A percentile compares a stretch with the other conserved stretches of the same genome.
Evolutionary conservation across 495 filamentous ascomycete species (phyloP).

Genomic region (Xanthoparmelia taractica): DNA sequence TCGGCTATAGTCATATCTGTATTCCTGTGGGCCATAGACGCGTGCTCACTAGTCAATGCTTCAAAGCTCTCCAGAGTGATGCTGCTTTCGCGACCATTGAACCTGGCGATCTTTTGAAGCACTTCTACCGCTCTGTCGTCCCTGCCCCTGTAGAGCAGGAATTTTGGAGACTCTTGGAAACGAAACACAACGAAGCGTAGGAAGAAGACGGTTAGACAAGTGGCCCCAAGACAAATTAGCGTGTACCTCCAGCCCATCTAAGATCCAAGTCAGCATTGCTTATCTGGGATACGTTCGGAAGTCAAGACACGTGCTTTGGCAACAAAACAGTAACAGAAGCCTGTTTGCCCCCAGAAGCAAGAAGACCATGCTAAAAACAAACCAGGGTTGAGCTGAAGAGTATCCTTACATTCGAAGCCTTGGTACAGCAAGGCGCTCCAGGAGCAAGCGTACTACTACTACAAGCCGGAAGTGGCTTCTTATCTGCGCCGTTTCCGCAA

Average conservation of each 20-base stretch:
- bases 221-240: slow-evolving; percentile 35
- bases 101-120: slow-evolving; percentile 35
- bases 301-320: neutral
- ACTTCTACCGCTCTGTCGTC: slow-evolving; percentile 38
- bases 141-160: slow-evolving; percentile 36
- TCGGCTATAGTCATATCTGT: slow-evolving; percentile 26
- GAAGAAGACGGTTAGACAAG: slow-evolving; percentile 39
- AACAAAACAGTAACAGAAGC: neutral
- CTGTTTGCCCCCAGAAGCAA: neutral
- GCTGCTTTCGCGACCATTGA: slow-evolving; percentile 32
- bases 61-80: slow-evolving; percentile 32
- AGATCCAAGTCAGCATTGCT: neutral
- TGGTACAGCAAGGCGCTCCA: slow-evolving; percentile 39
- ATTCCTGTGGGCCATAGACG: slow-evolving; percentile 11
- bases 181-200: slow-evolving; percentile 39
- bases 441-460: slow-evolving; percentile 21
- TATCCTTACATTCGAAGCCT: slow-evolving; percentile 24
- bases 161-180: slow-evolving; percentile 43
- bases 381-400: neutral
- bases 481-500: slow-evolving; percentile 33
- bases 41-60: slow-evolving; percentile 27
- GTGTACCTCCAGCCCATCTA: slow-evolving; percentile 42
- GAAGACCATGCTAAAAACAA: neutral
- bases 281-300: neutral
- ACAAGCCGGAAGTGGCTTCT: slow-evolving; percentile 31